phyloP scores from a whole-genome alignment of 495 filamentous ascomycete species.

The Aspergillus nanangensis region DNA sequence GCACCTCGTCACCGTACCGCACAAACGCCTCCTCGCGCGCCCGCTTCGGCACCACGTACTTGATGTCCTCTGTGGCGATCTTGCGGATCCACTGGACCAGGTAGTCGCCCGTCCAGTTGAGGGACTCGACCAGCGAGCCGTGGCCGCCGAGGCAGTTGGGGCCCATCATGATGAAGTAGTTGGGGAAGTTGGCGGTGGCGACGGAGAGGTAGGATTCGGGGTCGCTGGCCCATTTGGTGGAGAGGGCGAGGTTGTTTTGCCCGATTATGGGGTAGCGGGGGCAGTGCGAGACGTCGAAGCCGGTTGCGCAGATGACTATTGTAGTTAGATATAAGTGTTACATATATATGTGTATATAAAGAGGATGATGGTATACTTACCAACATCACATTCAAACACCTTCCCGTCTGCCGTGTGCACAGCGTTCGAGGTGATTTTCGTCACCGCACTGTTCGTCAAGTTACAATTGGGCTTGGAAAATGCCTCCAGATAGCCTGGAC shows the following conservation, averaged over 20 bases:
- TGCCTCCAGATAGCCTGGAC: conserved; percentile 37
- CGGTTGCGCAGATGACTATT: conserved; percentile 45
- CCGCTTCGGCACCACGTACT: conserved; percentile 35
- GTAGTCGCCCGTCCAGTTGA: conserved; percentile 46
- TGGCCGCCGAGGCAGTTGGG: conserved; percentile 32
- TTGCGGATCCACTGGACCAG: conserved; percentile 49
- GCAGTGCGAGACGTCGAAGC: conserved; percentile 43
- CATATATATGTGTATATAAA: no score
- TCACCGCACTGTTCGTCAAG: conserved; percentile 21
- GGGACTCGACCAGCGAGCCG: conserved; percentile 39
- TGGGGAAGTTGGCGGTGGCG: conserved; percentile 21
- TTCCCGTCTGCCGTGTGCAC: conserved; percentile 39
- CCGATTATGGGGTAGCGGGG: conserved; percentile 36
- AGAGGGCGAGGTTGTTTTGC: conserved; percentile 26
- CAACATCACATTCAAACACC: conserved; percentile 40
- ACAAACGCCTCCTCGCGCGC: conserved; percentile 38
- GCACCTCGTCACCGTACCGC: conserved; percentile 34
- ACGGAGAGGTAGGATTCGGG: conserved; percentile 26
- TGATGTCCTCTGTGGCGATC: conserved; percentile 43
- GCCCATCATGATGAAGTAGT: conserved; percentile 33
- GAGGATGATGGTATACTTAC: conserved; percentile 14
- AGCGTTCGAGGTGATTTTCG: conserved; percentile 31
- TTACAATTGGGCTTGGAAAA: conserved; percentile 29
- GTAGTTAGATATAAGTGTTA: no score
- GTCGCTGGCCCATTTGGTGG: conserved; percentile 27